Base-by-base conservation (phyloP, 495 filamentous ascomycete species). In the Penicillium salamii region DNA sequence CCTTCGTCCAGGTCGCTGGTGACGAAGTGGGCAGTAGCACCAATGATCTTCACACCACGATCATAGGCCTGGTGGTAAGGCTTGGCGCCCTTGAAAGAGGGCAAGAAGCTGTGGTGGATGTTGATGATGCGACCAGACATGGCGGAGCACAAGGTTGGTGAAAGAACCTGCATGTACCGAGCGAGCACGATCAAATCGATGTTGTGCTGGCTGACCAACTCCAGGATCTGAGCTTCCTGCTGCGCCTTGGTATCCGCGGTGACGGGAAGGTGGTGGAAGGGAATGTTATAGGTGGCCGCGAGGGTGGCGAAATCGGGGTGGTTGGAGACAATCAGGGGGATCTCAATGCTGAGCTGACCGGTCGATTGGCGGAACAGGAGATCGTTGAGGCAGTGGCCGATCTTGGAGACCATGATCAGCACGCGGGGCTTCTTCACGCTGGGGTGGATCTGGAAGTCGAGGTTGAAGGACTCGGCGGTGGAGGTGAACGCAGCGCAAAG, bases 111-210 rank as follows among this genome's bases (percentile, higher is more conserved):
- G 70, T 90, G 86, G 69, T 90, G 86, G 68, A 90, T 88, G 69
- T 90, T 90, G 81, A 90, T 87, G 67, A 89, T 89, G 43, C 77
- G 77, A 8, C 85, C 85, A 40, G 77, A 80, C 85, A 89, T 88
- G 41, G 78, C 84, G 53, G 77, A 69, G 65, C 85, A 90, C 21
- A 90, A 69, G n/a, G 62, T 76, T 12, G 84, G 84, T 39, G 78
- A 84, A 5, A 90, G 74, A n/a, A 90, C 83, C 69, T 90, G 86
- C 86, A 90, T 90, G 69, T 90, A 90, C 41, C 86, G 82, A n/a
- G 86, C 86, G 45, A 90, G 62, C 6, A 90, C 86, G 29, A 90
- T 79, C 21, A 90, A 71, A 55, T 90, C 86, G 60, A 90, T 76
- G 39, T 79, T 69, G 58, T 87, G 66, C 65, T 82, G 63, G 49